These are phyloP conservation scores for Rhodotorula mucilaginosa DNA, from an alignment of 1,284 basidiomycete genomes.

Conservation along the genomic window DNA sequence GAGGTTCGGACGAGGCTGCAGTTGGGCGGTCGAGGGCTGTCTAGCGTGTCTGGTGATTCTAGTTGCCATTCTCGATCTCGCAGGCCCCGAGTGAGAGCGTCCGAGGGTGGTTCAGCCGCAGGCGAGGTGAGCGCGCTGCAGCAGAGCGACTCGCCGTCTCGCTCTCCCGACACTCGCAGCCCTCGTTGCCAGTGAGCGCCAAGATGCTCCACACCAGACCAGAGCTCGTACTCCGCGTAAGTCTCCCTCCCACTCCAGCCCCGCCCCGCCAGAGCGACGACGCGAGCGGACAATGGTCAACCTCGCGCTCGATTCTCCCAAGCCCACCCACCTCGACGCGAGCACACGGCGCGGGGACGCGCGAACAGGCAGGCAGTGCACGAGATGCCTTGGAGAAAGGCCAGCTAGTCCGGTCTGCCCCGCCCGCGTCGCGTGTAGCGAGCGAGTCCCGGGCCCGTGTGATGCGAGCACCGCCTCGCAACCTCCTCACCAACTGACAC, in stretches of 20 bases:
- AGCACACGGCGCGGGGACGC: background rate
- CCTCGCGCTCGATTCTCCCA: background rate
- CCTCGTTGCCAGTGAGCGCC: background rate
- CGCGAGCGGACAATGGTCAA: background rate
- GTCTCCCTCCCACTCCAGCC: background rate
- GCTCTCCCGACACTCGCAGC: background rate
- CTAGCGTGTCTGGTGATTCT: background rate
- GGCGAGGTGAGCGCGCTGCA: no score
- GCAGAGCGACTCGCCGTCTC: background rate
- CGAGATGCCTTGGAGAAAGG: background rate
- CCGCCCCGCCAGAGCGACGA: background rate
- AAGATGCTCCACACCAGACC: slow-evolving; percentile 31
- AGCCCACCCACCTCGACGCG: background rate
- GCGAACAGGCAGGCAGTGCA: background rate
- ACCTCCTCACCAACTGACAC: background rate
- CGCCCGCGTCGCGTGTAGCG: no score
- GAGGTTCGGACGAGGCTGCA: background rate
- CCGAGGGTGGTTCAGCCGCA: no score
- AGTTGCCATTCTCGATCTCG: background rate
- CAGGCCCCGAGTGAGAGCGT: no score
- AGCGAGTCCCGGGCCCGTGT: no score
- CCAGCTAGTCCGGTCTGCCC: no score
- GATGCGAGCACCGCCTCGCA: background rate
- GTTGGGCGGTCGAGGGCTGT: background rate
- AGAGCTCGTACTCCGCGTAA: slow-evolving; percentile 35